Percentiles rank a stretch among this genome's conserved stretches.
Evolutionary conservation across 2,329 filamentous ascomycete species (phyloP).

Genomic region (Amauroascus verrucosus): DNA sequence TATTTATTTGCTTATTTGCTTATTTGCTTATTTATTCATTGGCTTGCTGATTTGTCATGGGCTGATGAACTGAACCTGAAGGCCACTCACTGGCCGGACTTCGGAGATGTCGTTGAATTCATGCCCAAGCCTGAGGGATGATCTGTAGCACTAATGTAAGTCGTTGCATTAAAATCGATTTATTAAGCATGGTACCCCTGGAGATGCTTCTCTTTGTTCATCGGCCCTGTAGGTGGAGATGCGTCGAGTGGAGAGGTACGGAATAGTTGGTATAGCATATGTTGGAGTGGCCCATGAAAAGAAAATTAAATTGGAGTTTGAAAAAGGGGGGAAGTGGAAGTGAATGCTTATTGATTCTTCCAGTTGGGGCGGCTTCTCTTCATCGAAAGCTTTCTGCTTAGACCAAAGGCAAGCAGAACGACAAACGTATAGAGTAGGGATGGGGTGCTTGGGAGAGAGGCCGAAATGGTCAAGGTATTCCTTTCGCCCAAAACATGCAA

Average conservation of each 20-base stretch:
- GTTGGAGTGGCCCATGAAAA: conserved; percentile 1
- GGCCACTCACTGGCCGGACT: background rate
- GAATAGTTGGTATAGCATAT: too few species aligned
- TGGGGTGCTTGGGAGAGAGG: conserved; percentile 3
- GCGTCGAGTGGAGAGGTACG: background rate
- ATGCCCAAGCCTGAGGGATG: conserved; percentile 7
- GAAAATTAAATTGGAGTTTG: conserved; percentile 8
- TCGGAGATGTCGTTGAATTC: conserved; percentile 2
- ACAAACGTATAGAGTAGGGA: conserved; percentile 3
- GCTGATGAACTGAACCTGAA: background rate
- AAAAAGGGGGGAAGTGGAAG: background rate
- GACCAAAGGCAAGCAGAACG: too few species aligned
- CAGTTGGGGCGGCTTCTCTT: background rate
- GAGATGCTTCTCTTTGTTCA: background rate
- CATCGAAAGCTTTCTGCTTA: too few species aligned
- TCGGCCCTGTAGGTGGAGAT: conserved; percentile 2
- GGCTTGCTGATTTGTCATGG: background rate
- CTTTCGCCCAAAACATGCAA: conserved; percentile 3
- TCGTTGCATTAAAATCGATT: background rate
- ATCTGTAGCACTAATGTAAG: conserved; percentile 3
- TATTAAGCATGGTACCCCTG: background rate
- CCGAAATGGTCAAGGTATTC: background rate
- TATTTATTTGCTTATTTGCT: background rate
- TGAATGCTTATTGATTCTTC: conserved; percentile 1
- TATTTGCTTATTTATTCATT: too few species aligned